These are phyloP conservation scores for Kwoniella mangroviensis DNA, from an alignment of 768 basidiomycete genomes.

Conservation along the genomic window DNA sequence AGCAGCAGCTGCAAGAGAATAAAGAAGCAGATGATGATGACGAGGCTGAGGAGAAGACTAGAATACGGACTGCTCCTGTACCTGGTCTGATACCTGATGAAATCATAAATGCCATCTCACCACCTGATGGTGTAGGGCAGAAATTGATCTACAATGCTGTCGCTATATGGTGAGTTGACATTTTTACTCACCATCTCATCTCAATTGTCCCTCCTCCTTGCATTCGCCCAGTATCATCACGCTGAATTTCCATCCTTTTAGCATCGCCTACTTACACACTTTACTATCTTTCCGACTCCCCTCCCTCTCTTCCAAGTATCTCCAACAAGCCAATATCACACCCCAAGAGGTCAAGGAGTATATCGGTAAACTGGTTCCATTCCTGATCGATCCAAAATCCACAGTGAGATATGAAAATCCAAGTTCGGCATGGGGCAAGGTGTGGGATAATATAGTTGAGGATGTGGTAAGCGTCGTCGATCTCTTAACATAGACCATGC, in stretches of 20 bases:
- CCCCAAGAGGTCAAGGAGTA: constrained; percentile 28
- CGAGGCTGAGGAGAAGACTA: background rate
- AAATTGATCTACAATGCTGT: constrained; percentile 49
- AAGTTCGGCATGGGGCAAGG: constrained; percentile 39
- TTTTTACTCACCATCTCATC: background rate
- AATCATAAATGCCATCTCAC: constrained; percentile 21
- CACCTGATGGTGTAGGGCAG: constrained; percentile 37
- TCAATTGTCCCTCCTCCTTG: no score
- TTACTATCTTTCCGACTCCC: constrained; percentile 43
- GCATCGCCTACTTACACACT: constrained; percentile 44
- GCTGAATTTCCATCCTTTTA: no score
- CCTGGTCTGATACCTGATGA: constrained; percentile 28
- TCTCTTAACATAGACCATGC: no score
- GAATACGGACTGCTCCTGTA: constrained; percentile 15
- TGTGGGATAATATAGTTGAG: constrained; percentile 44
- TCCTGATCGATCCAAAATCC: constrained; percentile 46
- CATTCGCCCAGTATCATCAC: no score
- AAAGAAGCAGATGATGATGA: constrained; percentile 20
- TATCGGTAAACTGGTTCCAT: constrained; percentile 34
- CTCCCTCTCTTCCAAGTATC: constrained; percentile 25
- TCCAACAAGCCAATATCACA: constrained; percentile 7
- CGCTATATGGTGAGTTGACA: constrained; percentile 41
- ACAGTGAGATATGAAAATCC: constrained; percentile 36
- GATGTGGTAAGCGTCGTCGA: constrained; percentile 22
- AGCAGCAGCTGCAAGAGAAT: constrained; percentile 24